phyloP scores from a whole-genome alignment of 345 rosid genomes.

The Moringa oleifera region DNA sequence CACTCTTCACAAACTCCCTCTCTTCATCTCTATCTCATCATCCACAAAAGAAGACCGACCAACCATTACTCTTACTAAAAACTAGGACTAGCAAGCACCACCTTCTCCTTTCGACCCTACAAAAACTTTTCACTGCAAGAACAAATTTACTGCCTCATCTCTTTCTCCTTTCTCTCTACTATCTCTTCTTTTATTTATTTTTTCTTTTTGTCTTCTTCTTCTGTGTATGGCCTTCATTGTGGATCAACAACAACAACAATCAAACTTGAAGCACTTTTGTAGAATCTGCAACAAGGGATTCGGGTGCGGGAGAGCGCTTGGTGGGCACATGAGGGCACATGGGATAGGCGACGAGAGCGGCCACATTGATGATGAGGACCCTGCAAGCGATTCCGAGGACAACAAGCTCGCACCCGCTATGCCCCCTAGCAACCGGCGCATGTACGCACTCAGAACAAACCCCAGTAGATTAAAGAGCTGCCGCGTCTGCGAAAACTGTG shows the following conservation, averaged over 20 bases:
- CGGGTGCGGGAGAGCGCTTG: constrained; percentile 49
- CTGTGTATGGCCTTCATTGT: constrained; percentile 18
- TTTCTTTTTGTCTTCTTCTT: neutral
- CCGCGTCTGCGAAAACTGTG: constrained; percentile 46
- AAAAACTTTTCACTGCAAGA: constrained; percentile 47
- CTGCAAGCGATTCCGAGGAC: constrained; percentile 38
- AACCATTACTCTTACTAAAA: constrained; percentile 43
- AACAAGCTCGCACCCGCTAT: no score
- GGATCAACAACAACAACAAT: constrained; percentile 34
- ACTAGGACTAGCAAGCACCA: constrained; percentile 35
- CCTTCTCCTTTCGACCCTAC: constrained; percentile 38
- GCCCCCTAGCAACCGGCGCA: constrained; percentile 25
- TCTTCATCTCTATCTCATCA: no score
- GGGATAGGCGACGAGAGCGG: constrained; percentile 35
- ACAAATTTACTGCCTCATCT: constrained; percentile 21
- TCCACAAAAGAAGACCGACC: constrained; percentile 23
- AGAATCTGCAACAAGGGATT: constrained; percentile 67
- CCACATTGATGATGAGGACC: constrained; percentile 26
- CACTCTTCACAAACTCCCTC: constrained; percentile 15
- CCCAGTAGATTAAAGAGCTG: constrained; percentile 41
- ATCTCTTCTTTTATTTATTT: neutral
- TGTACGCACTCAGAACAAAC: constrained; percentile 48
- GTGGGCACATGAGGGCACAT: constrained; percentile 73
- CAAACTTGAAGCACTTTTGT: constrained; percentile 42
- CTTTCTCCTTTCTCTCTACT: constrained; percentile 2